A percentile compares a stretch with the other conserved stretches of the same genome.
phyloP scores from a whole-genome alignment of 1,284 basidiomycete genomes.

The Malassezia yamatoensis region DNA sequence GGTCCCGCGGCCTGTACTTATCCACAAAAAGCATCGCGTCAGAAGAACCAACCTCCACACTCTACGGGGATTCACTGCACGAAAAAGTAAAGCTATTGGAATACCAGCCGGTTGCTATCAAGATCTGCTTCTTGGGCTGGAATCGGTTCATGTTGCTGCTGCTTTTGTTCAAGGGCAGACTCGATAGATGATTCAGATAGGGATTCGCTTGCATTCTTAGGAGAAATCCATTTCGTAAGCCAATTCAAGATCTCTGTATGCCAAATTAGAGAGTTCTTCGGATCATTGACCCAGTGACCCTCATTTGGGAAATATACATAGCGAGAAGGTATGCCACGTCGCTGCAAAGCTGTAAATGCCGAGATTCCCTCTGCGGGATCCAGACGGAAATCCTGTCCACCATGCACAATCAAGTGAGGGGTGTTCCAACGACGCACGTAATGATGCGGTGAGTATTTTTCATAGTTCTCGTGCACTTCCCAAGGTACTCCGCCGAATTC shows the following conservation, averaged over 20 bases:
- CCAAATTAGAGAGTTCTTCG: constrained; percentile 28
- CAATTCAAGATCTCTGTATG: constrained; percentile 31
- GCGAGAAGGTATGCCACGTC: constrained; percentile 25
- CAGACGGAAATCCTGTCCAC: constrained; percentile 29
- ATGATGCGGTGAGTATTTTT: constrained; percentile 20
- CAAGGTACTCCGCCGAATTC: constrained; percentile 30
- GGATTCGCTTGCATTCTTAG: no score
- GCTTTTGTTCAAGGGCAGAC: no score
- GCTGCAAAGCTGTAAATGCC: constrained; percentile 31
- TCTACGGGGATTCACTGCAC: no score
- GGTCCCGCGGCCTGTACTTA: constrained; percentile 73
- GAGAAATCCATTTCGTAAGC: constrained; percentile 20
- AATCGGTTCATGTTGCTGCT: no score
- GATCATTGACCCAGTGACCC: constrained; percentile 30
- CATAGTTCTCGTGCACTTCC: constrained; percentile 12
- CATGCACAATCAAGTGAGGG: constrained; percentile 33
- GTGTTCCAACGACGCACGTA: constrained; percentile 27
- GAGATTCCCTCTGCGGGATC: constrained; percentile 20
- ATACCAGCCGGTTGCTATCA: not conserved
- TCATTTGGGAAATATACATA: constrained; percentile 32
- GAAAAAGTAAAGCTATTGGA: not conserved
- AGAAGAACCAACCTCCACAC: no score
- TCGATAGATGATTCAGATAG: no score
- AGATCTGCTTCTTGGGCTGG: no score
- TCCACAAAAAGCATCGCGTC: constrained; percentile 41